Evolutionary conservation across 1,284 basidiomycete genomes (phyloP).

Genomic region (Malassezia restricta): DNA sequence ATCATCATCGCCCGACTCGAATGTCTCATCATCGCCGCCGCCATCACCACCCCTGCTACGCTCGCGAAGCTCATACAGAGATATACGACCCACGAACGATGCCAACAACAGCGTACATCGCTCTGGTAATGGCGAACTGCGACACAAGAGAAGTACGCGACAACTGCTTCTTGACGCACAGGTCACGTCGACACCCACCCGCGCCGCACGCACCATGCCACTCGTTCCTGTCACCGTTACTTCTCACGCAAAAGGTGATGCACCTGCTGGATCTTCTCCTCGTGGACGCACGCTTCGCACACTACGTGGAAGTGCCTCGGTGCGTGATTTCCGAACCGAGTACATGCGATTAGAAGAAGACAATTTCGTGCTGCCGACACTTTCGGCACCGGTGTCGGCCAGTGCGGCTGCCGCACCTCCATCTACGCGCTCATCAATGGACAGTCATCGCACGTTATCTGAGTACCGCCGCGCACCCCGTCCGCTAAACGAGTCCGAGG

Average conservation of each 20-base stretch:
- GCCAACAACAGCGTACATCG: not conserved
- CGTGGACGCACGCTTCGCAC: conserved; percentile 3
- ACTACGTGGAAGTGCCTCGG: conserved; percentile 12
- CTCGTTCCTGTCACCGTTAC: not conserved
- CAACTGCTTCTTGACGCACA: conserved; percentile 17
- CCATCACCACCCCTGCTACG: conserved; percentile 4
- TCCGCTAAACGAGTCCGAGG: conserved; percentile 1
- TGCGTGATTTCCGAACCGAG: conserved; percentile 13
- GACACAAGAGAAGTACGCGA: conserved; percentile 15
- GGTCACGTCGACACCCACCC: conserved; percentile 17
- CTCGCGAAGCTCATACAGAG: not conserved
- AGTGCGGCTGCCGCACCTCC: not conserved
- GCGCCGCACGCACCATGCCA: conserved; percentile 3
- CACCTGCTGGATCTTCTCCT: not conserved
- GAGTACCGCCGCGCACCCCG: conserved; percentile 33
- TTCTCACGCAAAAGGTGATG: not conserved
- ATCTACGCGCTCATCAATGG: conserved; percentile 2
- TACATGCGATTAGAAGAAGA: conserved; percentile 5
- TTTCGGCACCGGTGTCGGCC: not conserved
- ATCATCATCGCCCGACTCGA: not conserved
- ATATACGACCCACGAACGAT: not conserved
- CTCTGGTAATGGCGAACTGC: not conserved
- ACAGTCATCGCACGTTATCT: conserved; percentile 36
- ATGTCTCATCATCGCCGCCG: not conserved
- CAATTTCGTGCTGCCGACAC: conserved; percentile 4